Percentiles rank a stretch among this genome's conserved stretches.
Conservation (phyloP, 441 rosid genomes). For the Adansonia grandidieri region DNA sequence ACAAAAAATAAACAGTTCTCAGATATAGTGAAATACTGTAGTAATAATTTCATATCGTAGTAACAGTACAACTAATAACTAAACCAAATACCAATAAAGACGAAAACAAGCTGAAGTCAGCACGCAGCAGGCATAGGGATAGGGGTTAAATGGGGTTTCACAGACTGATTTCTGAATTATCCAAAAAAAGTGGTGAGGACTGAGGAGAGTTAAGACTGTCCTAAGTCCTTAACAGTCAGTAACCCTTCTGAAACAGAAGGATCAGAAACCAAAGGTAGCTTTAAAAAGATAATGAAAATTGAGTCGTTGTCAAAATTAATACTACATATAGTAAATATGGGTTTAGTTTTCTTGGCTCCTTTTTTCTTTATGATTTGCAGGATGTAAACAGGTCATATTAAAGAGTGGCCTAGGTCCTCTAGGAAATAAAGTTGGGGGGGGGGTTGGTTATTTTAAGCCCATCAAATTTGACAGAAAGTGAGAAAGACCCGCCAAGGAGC, state of each 20-base stretch:
- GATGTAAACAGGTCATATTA: slow-evolving; percentile 31
- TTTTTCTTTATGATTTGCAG: slow-evolving; percentile 31
- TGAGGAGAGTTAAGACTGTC: slow-evolving; percentile 18
- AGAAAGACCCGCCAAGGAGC: background rate
- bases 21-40: background rate
- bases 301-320: slow-evolving; percentile 26
- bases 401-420: background rate
- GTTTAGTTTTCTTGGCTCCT: slow-evolving; percentile 16
- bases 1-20: background rate
- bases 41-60: background rate
- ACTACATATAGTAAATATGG: slow-evolving; percentile 39
- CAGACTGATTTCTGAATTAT: background rate
- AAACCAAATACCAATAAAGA: slow-evolving; percentile 2
- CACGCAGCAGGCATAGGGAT: slow-evolving; percentile 32
- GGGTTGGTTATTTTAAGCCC: background rate
- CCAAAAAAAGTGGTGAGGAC: background rate
- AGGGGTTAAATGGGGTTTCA: slow-evolving; percentile 7
- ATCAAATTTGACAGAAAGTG: slow-evolving; percentile 17
- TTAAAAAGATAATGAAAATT: slow-evolving; percentile 23
- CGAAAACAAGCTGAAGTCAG: slow-evolving; percentile 40
- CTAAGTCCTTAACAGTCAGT: slow-evolving; percentile 32
- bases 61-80: background rate
- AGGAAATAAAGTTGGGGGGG: too few species aligned
- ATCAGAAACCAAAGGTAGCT: slow-evolving; percentile 27
- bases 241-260: slow-evolving; percentile 25